Percentiles rank a stretch among this genome's conserved stretches.
Conservation (phyloP, 2,329 filamentous ascomycete genomes). For the Colletotrichum agaves region DNA sequence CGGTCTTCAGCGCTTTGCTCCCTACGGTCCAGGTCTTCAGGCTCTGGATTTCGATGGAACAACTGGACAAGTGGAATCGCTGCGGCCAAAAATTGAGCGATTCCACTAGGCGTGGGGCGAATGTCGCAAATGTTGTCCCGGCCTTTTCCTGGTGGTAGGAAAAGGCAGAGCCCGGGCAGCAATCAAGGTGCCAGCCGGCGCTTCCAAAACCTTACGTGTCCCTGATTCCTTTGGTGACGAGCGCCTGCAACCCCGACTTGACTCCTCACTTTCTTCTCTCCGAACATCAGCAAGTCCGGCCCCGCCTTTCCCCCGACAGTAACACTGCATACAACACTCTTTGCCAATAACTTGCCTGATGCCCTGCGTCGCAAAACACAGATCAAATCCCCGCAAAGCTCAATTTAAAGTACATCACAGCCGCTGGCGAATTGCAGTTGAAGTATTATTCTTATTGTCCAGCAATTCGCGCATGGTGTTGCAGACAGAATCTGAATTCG, state of each 20-base stretch:
- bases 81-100: slow-evolving; percentile 21
- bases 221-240: slow-evolving; percentile 16
- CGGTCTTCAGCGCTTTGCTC: neutral
- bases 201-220: slow-evolving; percentile 8
- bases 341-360: too few relatives aligned
- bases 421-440: too few relatives aligned
- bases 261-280: slow-evolving; percentile 5
- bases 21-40: neutral
- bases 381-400: too few relatives aligned
- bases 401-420: too few relatives aligned
- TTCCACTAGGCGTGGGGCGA: slow-evolving; percentile 28
- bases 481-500: neutral
- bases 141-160: slow-evolving; percentile 25
- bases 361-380: too few relatives aligned
- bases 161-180: slow-evolving; percentile 5
- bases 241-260: neutral
- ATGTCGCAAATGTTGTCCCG: slow-evolving; percentile 19
- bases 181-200: neutral
- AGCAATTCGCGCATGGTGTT: too few relatives aligned
- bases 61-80: too few relatives aligned
- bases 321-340: neutral
- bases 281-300: slow-evolving; percentile 20
- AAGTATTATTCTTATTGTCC: neutral
- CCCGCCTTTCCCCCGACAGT: slow-evolving; percentile 16
- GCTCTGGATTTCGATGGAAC: slow-evolving; percentile 8